These are phyloP conservation scores for Trichoderma polysporum DNA, from an alignment of 2,329 filamentous ascomycete genomes.

Conservation along the genomic window DNA sequence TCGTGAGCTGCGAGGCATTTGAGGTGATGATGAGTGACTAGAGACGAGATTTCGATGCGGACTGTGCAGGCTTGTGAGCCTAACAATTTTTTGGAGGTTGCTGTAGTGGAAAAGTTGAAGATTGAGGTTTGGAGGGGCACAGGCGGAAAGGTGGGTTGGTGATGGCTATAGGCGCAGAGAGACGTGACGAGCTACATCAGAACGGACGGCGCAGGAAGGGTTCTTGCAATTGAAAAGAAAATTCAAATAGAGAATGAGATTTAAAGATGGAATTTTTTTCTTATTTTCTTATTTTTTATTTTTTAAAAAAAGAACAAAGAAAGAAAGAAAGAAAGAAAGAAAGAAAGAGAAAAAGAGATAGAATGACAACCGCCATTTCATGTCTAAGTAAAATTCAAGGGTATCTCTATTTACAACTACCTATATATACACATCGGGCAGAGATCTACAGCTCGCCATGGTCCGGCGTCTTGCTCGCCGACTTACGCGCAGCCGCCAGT, in stretches of 20 bases:
- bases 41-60: not conserved
- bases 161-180: not conserved
- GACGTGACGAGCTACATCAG: not conserved
- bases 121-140: constrained; percentile 5
- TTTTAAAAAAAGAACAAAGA: not conserved
- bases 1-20: not conserved
- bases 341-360: not conserved
- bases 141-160: constrained; percentile 1
- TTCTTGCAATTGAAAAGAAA: not conserved
- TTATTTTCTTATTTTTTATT: not conserved
- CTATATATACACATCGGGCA: not conserved
- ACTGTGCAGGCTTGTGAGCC: not conserved
- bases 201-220: not conserved
- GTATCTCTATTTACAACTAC: constrained; percentile 3
- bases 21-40: no score
- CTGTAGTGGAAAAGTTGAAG: not conserved
- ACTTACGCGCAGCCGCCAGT: constrained; percentile 36
- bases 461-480: constrained; percentile 27
- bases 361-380: not conserved
- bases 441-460: constrained; percentile 37
- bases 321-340: no score
- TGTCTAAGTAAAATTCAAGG: not conserved
- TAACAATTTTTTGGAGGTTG: not conserved
- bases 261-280: no score
- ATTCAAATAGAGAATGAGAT: no score